Conservation (phyloP, 1,284 basidiomycete genomes). For the Leccinum subspadiceum region DNA sequence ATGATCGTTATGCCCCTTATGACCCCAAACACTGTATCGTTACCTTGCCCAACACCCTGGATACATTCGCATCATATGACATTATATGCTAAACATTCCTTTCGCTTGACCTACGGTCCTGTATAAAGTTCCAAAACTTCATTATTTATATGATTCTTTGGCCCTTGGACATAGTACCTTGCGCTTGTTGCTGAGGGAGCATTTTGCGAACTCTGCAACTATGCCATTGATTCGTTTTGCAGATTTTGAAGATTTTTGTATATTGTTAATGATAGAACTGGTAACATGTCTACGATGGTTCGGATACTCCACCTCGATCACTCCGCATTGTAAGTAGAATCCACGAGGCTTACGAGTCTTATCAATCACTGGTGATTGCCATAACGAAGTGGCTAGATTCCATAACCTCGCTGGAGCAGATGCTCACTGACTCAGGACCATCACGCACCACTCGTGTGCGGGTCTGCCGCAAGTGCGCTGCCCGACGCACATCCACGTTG, state of each 20-base stretch:
- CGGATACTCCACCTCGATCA: not conserved
- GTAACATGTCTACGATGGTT: not conserved
- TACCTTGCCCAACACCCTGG: not conserved
- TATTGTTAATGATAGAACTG: not conserved
- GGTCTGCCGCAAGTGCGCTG: not conserved
- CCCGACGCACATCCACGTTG: not conserved
- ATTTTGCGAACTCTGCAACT: not conserved
- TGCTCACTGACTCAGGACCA: not conserved
- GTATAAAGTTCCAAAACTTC: not conserved
- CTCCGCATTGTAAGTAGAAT: not conserved
- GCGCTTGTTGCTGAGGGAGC: not conserved
- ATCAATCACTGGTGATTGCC: not conserved
- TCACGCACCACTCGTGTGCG: not conserved
- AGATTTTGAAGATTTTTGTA: not conserved
- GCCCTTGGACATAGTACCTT: not conserved
- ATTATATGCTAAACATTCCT: slow-evolving; percentile 1
- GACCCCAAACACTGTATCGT: slow-evolving; percentile 13
- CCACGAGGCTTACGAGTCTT: not conserved
- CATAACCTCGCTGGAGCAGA: not conserved
- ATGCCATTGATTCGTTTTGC: not conserved
- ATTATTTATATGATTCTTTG: slow-evolving; percentile 3
- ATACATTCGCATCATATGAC: slow-evolving; percentile 10
- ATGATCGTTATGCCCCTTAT: slow-evolving; percentile 4
- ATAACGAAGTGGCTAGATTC: not conserved
- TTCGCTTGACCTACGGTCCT: not conserved